Base-by-base conservation (phyloP, 1,284 basidiomycete species). In the Ustilago xerochloae region DNA sequence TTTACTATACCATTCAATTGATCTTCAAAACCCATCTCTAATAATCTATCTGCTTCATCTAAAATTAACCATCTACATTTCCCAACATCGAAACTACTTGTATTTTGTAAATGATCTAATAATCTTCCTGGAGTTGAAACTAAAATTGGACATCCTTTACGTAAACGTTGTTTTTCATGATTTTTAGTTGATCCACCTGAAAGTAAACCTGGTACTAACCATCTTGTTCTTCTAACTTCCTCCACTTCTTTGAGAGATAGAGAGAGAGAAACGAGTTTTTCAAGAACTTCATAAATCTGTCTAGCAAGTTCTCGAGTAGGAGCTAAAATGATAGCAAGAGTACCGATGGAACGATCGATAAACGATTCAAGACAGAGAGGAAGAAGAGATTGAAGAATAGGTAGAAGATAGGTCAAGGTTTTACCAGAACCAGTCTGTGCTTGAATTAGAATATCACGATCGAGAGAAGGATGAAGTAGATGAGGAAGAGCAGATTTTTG, bases 351-450 rank as follows among this genome's bases (percentile, higher is more conserved):
- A 47, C 91, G 89, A 81, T 93, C 94, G 58, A 85, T 84, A 47
- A 84, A 81, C 1, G 93, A 94, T 33, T 80, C 76, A 22, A 90
- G 89, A 57, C 93, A 93, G 33, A 99, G 88, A 0, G 94, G 93
- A 28, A 99, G 88, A 41, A 97, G 90, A 82, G 96, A 93, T 78
- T 99, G 94, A 38, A 99, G 89, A 84, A 99, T 94, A 18, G 97
- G 97, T 4, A 99, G 89, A 16, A 99, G 89, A 86, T 93, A 99
- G 3, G 96, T 90, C 22, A 99, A 87, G 0, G 96, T 99, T 86
- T 99, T 99, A 78, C 97, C 97, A 0, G 95, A 98, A 64, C 97
- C 97, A 0, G 97, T 99, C 84, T 99, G 96, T 5, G 94, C 93
- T 84, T 98, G 95, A 56, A 99, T 92, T 83, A 99, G 94, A 15